phyloP scores from a whole-genome alignment of 208 protist genomes.

The Leptomonas pyrrhocoris region DNA sequence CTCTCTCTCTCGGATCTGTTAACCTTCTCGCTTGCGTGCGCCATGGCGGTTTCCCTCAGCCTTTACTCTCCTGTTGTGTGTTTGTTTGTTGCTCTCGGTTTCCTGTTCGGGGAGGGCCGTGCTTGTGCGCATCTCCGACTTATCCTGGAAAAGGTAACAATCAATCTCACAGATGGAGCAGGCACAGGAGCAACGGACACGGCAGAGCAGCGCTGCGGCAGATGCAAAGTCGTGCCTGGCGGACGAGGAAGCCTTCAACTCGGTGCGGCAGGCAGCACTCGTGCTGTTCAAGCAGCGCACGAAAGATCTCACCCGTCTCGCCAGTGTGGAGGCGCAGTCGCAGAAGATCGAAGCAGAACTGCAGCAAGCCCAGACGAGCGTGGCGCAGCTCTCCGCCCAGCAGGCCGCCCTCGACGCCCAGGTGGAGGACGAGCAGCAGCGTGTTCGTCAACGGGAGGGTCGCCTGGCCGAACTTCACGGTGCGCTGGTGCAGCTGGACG shows the following conservation, averaged over 20 bases:
- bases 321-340: slow-evolving; percentile 36
- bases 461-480: slow-evolving; percentile 52
- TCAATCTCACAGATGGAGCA: slow-evolving; percentile 5
- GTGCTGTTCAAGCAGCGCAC: slow-evolving; percentile 86
- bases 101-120: too few species aligned
- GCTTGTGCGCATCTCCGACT: too few species aligned
- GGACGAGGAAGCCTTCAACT: slow-evolving; percentile 61
- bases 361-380: slow-evolving; percentile 35
- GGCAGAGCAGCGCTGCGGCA: neutral
- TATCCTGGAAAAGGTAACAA: neutral
- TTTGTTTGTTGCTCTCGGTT: too few species aligned
- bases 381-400: slow-evolving; percentile 47
- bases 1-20: too few species aligned
- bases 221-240: neutral
- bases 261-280: slow-evolving; percentile 67
- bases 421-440: slow-evolving; percentile 61
- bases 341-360: slow-evolving; percentile 29
- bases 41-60: too few species aligned
- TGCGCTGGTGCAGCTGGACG: slow-evolving; percentile 53
- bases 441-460: slow-evolving; percentile 48
- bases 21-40: too few species aligned
- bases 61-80: too few species aligned
- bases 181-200: slow-evolving; percentile 11
- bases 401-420: slow-evolving; percentile 58
- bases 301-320: slow-evolving; percentile 77